Conservation (phyloP, 2,329 filamentous ascomycete species). For the Aspergillus vadensis region DNA sequence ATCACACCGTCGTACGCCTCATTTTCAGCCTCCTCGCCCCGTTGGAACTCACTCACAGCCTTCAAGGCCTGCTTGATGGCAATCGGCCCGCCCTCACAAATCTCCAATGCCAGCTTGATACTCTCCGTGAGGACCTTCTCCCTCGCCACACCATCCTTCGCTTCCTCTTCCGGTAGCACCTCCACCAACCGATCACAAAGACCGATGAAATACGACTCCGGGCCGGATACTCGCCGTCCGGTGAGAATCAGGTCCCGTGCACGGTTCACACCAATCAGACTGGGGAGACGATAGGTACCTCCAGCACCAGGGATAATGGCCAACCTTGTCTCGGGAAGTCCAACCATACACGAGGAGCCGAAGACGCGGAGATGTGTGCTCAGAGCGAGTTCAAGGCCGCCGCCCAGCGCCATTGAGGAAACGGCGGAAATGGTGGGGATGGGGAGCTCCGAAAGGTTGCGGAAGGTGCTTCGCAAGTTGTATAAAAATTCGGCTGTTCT, state of each 20-base stretch:
- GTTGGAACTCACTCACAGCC: constrained; percentile 69
- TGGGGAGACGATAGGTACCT: constrained; percentile 84
- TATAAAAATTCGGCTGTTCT: constrained; percentile 80
- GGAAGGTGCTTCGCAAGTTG: constrained; percentile 74
- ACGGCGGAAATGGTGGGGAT: constrained; percentile 90
- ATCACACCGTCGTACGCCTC: constrained; percentile 83
- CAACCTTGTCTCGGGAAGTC: constrained; percentile 85
- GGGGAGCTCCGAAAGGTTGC: constrained; percentile 70
- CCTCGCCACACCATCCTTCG: constrained; percentile 61
- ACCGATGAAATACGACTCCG: constrained; percentile 89
- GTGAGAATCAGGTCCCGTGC: constrained; percentile 92
- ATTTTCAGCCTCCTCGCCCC: constrained; percentile 77
- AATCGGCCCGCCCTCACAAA: constrained; percentile 86
- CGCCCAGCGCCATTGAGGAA: constrained; percentile 82
- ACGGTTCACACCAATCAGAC: constrained; percentile 73
- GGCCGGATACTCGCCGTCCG: constrained; percentile 76
- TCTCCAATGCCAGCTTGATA: constrained; percentile 76
- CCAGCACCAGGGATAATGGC: constrained; percentile 95
- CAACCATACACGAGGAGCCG: constrained; percentile 73
- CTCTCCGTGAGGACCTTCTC: constrained; percentile 73
- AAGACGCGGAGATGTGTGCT: constrained; percentile 88
- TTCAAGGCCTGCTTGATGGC: constrained; percentile 77
- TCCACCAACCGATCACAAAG: constrained; percentile 89
- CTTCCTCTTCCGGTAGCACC: constrained; percentile 59
- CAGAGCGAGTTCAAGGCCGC: constrained; percentile 89